Evolutionary conservation across 2,329 filamentous ascomycete genomes (phyloP).

Genomic region (Fusarium sp.): DNA sequence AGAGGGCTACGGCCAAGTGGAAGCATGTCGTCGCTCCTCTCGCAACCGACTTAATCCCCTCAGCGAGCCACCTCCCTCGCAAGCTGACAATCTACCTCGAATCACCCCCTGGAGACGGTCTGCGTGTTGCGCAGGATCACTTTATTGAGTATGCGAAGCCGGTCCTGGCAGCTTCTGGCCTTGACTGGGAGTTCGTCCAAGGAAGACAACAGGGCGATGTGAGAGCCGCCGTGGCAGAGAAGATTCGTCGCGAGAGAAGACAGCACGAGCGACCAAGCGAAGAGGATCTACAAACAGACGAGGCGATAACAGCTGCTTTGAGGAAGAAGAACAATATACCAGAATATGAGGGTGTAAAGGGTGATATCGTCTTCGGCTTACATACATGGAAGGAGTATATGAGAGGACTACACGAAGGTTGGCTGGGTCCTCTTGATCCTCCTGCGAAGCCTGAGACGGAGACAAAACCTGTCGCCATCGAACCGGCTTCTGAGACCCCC

Average conservation of each 20-base stretch:
- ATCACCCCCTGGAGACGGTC: conserved; percentile 85
- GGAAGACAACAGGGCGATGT: conserved; percentile 94
- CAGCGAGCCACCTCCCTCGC: conserved; percentile 78
- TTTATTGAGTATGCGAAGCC: conserved; percentile 98
- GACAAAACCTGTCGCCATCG: conserved; percentile 42
- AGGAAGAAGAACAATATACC: conserved; percentile 74
- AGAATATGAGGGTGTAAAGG: conserved; percentile 78
- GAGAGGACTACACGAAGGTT: conserved; percentile 92
- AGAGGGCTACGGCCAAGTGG: conserved; percentile 87
- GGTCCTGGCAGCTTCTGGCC: conserved; percentile 84
- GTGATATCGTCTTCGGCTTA: conserved; percentile 89
- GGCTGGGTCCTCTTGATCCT: conserved; percentile 84
- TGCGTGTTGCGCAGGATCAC: conserved; percentile 89
- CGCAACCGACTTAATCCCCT: conserved; percentile 77
- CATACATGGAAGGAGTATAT: conserved; percentile 99
- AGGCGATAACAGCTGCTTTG: conserved; percentile 70
- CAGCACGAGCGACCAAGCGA: conserved; percentile 66
- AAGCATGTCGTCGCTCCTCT: conserved; percentile 86
- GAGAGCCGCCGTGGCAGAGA: conserved; percentile 85
- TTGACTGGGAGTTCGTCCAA: conserved; percentile 97
- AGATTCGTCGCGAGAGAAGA: conserved; percentile 77
- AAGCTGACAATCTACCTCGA: conserved; percentile 88
- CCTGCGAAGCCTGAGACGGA: conserved; percentile 57
- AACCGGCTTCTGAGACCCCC: conserved; percentile 41
- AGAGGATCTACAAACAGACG: conserved; percentile 59